These are phyloP conservation scores for Ligustrum vulgare DNA, from an alignment of 257 asterid genomes.

Conservation along the genomic window DNA sequence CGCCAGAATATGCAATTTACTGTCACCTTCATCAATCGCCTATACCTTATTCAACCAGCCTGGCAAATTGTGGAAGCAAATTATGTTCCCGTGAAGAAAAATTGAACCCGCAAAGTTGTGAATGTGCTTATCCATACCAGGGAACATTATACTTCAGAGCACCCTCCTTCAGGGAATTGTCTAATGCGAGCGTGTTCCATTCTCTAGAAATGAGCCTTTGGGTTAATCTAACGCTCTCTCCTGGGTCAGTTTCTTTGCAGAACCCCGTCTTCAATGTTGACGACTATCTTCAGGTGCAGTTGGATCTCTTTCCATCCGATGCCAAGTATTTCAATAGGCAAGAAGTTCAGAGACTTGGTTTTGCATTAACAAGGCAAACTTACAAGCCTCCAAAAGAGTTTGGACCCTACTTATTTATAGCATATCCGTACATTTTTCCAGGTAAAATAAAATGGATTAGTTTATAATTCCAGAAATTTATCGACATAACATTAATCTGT, in stretches of 20 bases:
- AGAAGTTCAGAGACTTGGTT: conserved; percentile 76
- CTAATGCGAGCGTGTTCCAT: conserved; percentile 73
- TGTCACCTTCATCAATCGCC: conserved; percentile 74
- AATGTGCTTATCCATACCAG: conserved; percentile 79
- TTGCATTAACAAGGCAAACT: conserved; percentile 79
- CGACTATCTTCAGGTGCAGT: conserved; percentile 86
- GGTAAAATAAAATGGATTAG: conserved; percentile 42
- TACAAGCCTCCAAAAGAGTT: conserved; percentile 86
- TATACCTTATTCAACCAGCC: conserved; percentile 81
- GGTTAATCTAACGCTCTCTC: conserved; percentile 70
- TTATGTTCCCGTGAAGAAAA: conserved; percentile 61
- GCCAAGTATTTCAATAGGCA: conserved; percentile 67
- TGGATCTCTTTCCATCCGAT: conserved; percentile 67
- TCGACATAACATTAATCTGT: conserved; percentile 2
- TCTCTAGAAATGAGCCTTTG: conserved; percentile 88
- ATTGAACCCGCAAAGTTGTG: conserved; percentile 88
- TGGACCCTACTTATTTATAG: conserved; percentile 91
- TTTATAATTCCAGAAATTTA: background rate
- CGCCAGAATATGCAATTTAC: conserved; percentile 66
- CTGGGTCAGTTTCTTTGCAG: conserved; percentile 80
- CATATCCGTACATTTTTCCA: conserved; percentile 62
- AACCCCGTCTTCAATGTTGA: conserved; percentile 83
- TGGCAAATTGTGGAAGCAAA: conserved; percentile 77
- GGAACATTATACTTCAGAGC: conserved; percentile 92
- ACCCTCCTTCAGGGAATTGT: conserved; percentile 80